Conservation (phyloP, 768 basidiomycete species). For the Leccinum subgranulosum region DNA sequence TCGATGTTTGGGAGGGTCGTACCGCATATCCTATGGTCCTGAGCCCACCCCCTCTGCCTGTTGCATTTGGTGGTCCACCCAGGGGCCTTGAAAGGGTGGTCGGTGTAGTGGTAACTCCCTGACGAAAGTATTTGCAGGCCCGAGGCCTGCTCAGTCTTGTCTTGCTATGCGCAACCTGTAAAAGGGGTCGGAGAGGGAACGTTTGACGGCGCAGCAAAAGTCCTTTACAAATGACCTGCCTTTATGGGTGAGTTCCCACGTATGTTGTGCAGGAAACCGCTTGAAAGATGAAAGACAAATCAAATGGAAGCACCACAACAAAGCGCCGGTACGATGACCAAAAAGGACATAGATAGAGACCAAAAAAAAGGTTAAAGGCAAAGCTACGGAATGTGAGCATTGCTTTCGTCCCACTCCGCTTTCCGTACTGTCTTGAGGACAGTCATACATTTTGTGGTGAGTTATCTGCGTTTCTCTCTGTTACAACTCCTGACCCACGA, state of each 20-base stretch:
- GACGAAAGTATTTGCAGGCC: not conserved
- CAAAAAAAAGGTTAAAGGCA: not conserved
- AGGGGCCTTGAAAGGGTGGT: not conserved
- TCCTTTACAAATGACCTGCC: not conserved
- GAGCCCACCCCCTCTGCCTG: not conserved
- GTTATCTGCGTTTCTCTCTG: not conserved
- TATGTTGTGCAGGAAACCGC: not conserved
- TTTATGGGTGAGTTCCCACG: not conserved
- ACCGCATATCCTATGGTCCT: not conserved
- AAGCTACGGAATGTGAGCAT: not conserved
- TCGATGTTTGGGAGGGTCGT: not conserved
- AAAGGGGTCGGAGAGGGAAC: not conserved
- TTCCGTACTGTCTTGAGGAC: conserved; percentile 2
- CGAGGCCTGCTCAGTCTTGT: too few species aligned
- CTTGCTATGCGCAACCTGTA: too few species aligned
- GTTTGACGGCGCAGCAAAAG: not conserved
- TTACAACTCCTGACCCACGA: not conserved
- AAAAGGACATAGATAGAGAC: not conserved
- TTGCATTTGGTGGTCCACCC: not conserved
- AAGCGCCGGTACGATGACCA: not conserved
- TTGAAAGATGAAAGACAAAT: not conserved
- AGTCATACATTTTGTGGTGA: not conserved
- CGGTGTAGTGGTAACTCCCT: not conserved
- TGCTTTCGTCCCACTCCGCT: not conserved
- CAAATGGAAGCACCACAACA: conserved; percentile 1